Conservation (phyloP, 1,139 yeast species). For the Blastobotrys ciferrii region DNA sequence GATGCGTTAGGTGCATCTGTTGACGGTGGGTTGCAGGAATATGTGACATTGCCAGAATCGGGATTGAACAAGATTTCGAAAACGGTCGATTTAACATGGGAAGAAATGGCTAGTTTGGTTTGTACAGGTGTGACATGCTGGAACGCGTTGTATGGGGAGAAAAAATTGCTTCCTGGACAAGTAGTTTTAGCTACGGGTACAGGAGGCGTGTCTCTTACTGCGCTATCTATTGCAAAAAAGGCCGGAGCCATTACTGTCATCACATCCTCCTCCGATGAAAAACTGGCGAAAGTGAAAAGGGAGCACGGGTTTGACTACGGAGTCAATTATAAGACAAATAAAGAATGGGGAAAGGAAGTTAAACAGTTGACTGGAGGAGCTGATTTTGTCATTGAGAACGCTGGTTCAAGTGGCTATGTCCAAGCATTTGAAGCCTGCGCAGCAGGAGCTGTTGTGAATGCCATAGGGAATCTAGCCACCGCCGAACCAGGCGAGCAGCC, state of each 20-base stretch:
- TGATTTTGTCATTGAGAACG: conserved; percentile 22
- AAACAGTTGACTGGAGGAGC: conserved; percentile 18
- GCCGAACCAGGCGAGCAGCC: conserved; percentile 17
- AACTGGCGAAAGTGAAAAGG: conserved; percentile 17
- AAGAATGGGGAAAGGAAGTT: conserved; percentile 20
- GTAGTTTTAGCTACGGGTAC: conserved; percentile 22
- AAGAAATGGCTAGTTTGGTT: conserved; percentile 18
- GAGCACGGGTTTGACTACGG: conserved; percentile 17
- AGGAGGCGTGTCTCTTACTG: conserved; percentile 24
- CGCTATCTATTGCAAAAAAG: conserved; percentile 22
- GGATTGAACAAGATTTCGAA: conserved; percentile 16
- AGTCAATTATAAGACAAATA: conserved; percentile 19
- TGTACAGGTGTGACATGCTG: conserved; percentile 24
- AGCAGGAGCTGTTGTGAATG: conserved; percentile 18
- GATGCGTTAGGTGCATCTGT: conserved; percentile 20
- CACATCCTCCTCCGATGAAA: conserved; percentile 23
- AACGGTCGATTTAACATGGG: conserved; percentile 16
- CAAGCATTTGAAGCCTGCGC: conserved; percentile 18
- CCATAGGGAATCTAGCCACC: conserved; percentile 21
- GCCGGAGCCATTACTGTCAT: conserved; percentile 23
- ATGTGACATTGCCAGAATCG: conserved; percentile 16
- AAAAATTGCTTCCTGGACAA: conserved; percentile 20
- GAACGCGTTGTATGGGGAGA: conserved; percentile 22
- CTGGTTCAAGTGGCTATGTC: conserved; percentile 19
- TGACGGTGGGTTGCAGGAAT: conserved; percentile 23